These are phyloP conservation scores for Hyphodiscus sp. DNA, from an alignment of 2,329 filamentous ascomycete species.

Conservation along the genomic window DNA sequence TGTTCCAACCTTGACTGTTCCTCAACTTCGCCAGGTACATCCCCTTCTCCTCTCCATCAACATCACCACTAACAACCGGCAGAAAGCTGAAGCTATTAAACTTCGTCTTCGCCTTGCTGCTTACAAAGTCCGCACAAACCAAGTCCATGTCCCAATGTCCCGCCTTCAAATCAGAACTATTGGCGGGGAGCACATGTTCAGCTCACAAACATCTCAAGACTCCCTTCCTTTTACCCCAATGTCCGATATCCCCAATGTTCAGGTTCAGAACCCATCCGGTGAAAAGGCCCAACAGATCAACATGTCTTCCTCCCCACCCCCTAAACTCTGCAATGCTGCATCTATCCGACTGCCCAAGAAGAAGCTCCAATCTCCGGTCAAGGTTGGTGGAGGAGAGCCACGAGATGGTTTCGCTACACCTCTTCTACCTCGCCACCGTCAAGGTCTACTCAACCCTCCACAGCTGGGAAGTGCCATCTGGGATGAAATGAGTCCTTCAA, in stretches of 20 bases:
- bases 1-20: conserved; percentile 1
- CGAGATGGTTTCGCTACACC: conserved; percentile 8
- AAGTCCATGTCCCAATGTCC: conserved; percentile 59
- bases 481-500: neutral
- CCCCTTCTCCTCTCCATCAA: neutral
- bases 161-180: conserved; percentile 42
- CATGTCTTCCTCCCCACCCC: conserved; percentile 4
- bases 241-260: neutral
- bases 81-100: conserved; percentile 60
- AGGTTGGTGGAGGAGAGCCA: neutral
- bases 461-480: neutral
- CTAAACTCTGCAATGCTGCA: neutral
- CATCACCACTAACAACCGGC: neutral
- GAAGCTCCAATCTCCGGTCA: neutral
- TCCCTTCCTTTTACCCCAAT: neutral
- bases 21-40: conserved; percentile 16
- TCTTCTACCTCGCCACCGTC: conserved; percentile 9
- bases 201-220: conserved; percentile 6
- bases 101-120: conserved; percentile 64
- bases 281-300: neutral
- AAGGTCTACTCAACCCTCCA: conserved; percentile 6
- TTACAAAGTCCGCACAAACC: conserved; percentile 71
- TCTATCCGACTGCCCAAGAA: neutral
- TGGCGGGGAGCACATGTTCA: conserved; percentile 13
- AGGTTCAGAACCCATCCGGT: neutral